A percentile compares a stretch with the other conserved stretches of the same genome.
phyloP scores from a whole-genome alignment of 257 asterid genomes.

The Solanum ossicruentum region DNA sequence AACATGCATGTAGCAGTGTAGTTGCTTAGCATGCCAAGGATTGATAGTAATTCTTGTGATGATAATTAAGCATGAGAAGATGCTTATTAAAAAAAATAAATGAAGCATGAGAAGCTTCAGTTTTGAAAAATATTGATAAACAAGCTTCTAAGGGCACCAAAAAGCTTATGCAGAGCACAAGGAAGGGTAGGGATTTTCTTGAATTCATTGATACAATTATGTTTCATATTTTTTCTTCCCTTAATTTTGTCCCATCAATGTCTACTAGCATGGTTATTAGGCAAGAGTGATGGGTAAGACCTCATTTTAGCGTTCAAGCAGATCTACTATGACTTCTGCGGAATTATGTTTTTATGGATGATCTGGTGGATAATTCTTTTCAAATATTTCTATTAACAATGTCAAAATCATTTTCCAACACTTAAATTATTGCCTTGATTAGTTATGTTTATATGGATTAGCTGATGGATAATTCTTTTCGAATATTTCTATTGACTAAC shows the following conservation, averaged over 20 bases:
- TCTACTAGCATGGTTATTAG: not conserved
- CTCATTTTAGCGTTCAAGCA: not conserved
- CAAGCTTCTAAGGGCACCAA: not conserved
- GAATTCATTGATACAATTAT: not conserved
- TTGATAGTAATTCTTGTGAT: not conserved
- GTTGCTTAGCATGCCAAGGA: not conserved
- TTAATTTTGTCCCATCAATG: not conserved
- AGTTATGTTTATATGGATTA: not conserved
- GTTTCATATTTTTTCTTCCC: not conserved
- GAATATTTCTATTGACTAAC: not conserved
- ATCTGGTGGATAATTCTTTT: not conserved
- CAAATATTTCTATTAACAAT: not conserved
- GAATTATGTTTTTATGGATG: not conserved
- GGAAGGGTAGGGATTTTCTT: not conserved
- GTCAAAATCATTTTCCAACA: not conserved
- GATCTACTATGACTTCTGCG: not conserved
- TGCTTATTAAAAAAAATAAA: not conserved
- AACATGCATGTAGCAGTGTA: not conserved
- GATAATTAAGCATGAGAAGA: not conserved
- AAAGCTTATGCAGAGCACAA: not conserved
- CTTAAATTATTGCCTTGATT: not conserved
- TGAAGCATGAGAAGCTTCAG: not conserved
- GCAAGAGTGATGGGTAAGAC: not conserved
- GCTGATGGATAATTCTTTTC: not conserved
- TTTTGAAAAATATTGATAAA: not conserved